Evolutionary conservation across 2,329 filamentous ascomycete species (phyloP), one percentile per base, ranked within the genome.

Genomic region (Mycocentrospora acerina): DNA sequence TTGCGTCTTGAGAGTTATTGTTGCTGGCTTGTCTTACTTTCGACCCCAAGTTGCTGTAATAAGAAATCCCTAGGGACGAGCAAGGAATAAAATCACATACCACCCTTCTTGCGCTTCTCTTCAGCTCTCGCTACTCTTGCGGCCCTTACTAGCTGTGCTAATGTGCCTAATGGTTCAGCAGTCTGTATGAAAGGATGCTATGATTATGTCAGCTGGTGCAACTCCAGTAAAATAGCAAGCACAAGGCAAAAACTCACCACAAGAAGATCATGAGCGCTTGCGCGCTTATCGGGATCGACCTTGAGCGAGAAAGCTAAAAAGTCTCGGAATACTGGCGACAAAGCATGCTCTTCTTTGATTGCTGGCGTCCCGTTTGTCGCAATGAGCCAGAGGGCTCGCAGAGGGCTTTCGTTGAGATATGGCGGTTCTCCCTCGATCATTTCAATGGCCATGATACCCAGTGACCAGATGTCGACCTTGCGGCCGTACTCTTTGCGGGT

Each of bases 341-440:
- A 70, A 32, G 85, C 83, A 40, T 90, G 81, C 68, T 95, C 89
- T 49, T 96, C 90, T 72, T 97, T 97, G 71, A 98, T 95, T 36
- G 85, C 78, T 2, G 93, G 93, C 12, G 93, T 97, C 32, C 93
- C 93, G 62, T 95, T 95, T 24, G 93, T 97, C 37, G 93, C 93
- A 66, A 98, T 98, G 56, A 98, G 73, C 78, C 93, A 98, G 25
- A 98, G 77, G 2, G 93, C 93, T 44, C 91, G 83, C 16, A 98
- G 77, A 4, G 93, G 93, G 25, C 89, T 94, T 68, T 98, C 93
- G 26, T 90, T 97, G 42, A 98, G 77, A 65, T 97, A 98, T 16
- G 93, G 93, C 10, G 93, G 93, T 68, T 97, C 93, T 65, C 91
- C 93, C 71, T 97, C 93, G 51, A 98, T 95, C 93, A 98, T 98